A percentile compares a stretch with the other conserved stretches of the same genome.
Conservation (phyloP, 768 basidiomycete species). For the Hypholoma fasciculare region DNA sequence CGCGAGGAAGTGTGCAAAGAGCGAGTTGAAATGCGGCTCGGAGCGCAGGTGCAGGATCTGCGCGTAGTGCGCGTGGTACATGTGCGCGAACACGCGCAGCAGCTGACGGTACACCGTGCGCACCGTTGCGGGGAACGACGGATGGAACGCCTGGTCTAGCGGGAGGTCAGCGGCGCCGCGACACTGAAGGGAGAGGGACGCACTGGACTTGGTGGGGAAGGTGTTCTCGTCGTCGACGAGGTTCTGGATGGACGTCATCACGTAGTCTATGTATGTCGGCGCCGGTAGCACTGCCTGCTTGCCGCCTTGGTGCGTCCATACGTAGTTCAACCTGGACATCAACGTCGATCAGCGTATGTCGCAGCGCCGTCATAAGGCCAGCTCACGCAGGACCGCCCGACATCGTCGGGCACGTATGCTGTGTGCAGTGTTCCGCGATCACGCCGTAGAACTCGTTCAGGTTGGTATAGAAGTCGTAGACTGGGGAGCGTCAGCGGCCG, state of each 20-base stretch:
- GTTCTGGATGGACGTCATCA: slow-evolving; percentile 96
- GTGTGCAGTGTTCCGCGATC: slow-evolving; percentile 90
- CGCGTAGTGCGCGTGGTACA: slow-evolving; percentile 93
- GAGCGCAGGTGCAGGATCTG: slow-evolving; percentile 91
- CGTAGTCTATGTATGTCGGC: slow-evolving; percentile 96
- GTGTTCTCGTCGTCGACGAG: slow-evolving; percentile 91
- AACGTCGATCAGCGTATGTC: not conserved
- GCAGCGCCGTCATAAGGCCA: too few relatives aligned
- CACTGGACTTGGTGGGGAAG: slow-evolving; percentile 96
- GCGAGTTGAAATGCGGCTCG: slow-evolving; percentile 94
- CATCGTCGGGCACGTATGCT: slow-evolving; percentile 90
- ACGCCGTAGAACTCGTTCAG: slow-evolving; percentile 97
- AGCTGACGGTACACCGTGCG: slow-evolving; percentile 97
- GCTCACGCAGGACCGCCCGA: slow-evolving; percentile 76
- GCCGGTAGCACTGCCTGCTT: slow-evolving; percentile 87
- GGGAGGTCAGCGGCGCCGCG: not conserved
- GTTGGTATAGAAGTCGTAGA: slow-evolving; percentile 97
- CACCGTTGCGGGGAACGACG: slow-evolving; percentile 83
- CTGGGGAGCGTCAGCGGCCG: slow-evolving; percentile 38
- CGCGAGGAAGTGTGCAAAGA: slow-evolving; percentile 97
- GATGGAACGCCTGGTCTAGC: slow-evolving; percentile 79
- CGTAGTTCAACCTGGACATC: slow-evolving; percentile 76
- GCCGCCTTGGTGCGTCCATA: slow-evolving; percentile 91
- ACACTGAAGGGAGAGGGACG: slow-evolving; percentile 19
- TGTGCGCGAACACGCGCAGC: slow-evolving; percentile 94